Percentiles rank a stretch among this genome's conserved stretches.
phyloP scores from a whole-genome alignment of 148 eudicot species.

The Simmondsia chinensis region DNA sequence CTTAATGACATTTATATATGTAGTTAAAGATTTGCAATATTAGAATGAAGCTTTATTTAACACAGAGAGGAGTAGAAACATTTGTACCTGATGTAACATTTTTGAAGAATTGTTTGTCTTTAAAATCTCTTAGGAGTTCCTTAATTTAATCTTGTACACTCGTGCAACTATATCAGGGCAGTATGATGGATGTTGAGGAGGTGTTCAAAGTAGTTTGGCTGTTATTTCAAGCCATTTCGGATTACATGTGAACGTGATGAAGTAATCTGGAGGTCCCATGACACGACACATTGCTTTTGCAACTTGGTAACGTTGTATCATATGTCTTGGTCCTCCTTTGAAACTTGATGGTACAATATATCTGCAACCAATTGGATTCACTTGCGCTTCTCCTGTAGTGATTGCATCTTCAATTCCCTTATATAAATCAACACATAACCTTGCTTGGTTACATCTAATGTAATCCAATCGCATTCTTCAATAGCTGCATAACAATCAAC shows the following conservation, averaged over 20 bases:
- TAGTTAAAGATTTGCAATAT: no score
- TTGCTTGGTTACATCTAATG: neutral
- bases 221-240: neutral
- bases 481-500: no score
- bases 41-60: no score
- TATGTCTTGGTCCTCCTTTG: neutral
- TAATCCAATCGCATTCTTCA: neutral
- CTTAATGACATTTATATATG: no score
- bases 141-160: no score
- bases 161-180: neutral
- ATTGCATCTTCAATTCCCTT: neutral
- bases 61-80: no score
- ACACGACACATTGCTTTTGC: neutral
- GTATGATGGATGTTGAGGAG: neutral
- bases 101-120: no score
- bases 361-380: neutral
- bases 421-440: neutral
- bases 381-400: neutral
- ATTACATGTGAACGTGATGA: neutral
- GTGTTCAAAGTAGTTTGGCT: neutral
- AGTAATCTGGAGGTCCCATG: neutral
- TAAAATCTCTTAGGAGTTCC: no score
- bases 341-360: neutral
- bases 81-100: no score
- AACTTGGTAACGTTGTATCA: no score